Evolutionary conservation across 1,284 basidiomycete species (phyloP).

Genomic region (Boletus mariae): DNA sequence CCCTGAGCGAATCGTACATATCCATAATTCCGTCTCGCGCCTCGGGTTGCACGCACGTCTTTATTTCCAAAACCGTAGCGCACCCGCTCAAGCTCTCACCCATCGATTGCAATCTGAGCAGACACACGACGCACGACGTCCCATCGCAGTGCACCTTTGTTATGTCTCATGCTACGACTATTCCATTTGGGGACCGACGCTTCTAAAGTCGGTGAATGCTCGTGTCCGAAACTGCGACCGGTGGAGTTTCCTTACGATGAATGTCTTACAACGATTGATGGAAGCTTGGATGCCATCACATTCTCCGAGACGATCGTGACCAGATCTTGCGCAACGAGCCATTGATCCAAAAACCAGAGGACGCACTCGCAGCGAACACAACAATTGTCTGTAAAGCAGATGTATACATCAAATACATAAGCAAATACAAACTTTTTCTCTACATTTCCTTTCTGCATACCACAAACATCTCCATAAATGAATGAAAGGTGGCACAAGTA

Average conservation of each 20-base stretch:
- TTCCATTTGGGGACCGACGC: background rate
- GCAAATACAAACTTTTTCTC: constrained; percentile 29
- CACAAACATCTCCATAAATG: constrained; percentile 1
- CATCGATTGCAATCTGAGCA: too few species aligned
- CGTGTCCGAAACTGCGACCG: background rate
- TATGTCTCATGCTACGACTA: background rate
- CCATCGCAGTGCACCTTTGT: background rate
- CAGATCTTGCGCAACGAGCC: too few species aligned
- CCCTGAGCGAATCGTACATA: too few species aligned
- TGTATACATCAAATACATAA: constrained; percentile 25
- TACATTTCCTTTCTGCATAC: constrained; percentile 14
- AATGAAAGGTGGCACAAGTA: constrained; percentile 1
- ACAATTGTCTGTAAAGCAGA: constrained; percentile 20
- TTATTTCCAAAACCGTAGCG: too few species aligned
- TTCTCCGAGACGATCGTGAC: too few species aligned
- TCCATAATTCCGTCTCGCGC: too few species aligned
- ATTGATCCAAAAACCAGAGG: too few species aligned
- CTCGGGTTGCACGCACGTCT: too few species aligned
- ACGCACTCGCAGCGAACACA: background rate
- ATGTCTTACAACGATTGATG: background rate
- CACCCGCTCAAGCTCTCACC: too few species aligned
- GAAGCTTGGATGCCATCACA: too few species aligned
- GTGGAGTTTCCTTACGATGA: background rate
- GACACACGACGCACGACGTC: background rate
- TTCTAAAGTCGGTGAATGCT: background rate